phyloP scores from a whole-genome alignment of 2,329 filamentous ascomycete genomes.

The Epicoccum sorghinum region DNA sequence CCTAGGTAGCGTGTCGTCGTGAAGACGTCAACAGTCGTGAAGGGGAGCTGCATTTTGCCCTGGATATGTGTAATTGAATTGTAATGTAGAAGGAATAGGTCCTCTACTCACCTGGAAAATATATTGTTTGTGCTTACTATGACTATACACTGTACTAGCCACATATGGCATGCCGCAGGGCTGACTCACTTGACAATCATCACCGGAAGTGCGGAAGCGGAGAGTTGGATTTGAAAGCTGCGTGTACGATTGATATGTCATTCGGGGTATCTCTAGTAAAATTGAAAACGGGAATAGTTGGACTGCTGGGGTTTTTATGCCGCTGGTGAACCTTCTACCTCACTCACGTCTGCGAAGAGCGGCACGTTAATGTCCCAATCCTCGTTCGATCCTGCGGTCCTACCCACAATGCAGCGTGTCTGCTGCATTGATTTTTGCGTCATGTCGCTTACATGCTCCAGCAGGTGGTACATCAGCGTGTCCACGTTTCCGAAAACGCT shows the following conservation, averaged over 20 bases:
- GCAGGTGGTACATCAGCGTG: slow-evolving; percentile 49
- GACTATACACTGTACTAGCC: not conserved
- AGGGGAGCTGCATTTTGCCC: slow-evolving; percentile 27
- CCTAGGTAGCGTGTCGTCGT: slow-evolving; percentile 53
- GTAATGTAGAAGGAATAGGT: not conserved
- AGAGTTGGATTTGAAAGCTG: no score
- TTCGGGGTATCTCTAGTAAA: slow-evolving; percentile 1
- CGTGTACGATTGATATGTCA: not conserved
- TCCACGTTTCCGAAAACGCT: slow-evolving; percentile 47
- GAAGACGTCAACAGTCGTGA: slow-evolving; percentile 55
- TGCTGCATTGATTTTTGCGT: slow-evolving; percentile 35
- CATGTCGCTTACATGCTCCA: slow-evolving; percentile 43
- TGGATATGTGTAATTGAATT: not conserved
- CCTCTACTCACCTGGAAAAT: not conserved
- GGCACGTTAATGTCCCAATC: slow-evolving; percentile 49
- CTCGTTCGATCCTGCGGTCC: slow-evolving; percentile 39
- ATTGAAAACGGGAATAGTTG: not conserved
- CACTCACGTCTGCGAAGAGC: slow-evolving; percentile 22
- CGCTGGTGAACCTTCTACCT: slow-evolving; percentile 7
- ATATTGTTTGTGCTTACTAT: not conserved
- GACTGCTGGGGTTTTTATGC: not conserved
- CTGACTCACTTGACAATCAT: not conserved
- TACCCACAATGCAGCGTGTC: slow-evolving; percentile 45
- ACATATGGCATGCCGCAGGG: not conserved
- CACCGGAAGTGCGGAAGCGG: no score